Evolutionary conservation across 495 filamentous ascomycete species (phyloP).

Genomic region (Chaetomium tenue): DNA sequence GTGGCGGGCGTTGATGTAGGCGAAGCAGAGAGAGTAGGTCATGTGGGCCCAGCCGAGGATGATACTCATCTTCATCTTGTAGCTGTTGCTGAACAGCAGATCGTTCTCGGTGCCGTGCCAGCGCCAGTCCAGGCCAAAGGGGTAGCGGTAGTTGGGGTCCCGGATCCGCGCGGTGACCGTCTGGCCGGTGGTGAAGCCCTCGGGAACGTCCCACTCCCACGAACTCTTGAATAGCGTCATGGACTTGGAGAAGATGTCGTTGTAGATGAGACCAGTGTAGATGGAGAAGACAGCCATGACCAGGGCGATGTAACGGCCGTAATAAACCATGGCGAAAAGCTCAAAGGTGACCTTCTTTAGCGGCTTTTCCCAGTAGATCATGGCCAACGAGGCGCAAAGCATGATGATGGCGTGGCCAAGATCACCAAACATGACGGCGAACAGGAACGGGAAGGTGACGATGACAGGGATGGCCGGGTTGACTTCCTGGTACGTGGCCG

Average conservation of each 20-base stretch:
- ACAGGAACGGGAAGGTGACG: constrained; percentile 95
- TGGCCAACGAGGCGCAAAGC: constrained; percentile 71
- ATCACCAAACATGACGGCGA: constrained; percentile 99
- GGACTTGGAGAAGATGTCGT: constrained; percentile 93
- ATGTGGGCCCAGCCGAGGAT: constrained; percentile 95
- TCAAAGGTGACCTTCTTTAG: constrained; percentile 91
- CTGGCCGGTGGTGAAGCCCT: constrained; percentile 57
- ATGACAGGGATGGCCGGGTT: constrained; percentile 94
- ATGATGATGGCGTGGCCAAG: constrained; percentile 89
- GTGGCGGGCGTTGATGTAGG: constrained; percentile 87
- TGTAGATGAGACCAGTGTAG: constrained; percentile 96
- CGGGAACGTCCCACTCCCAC: constrained; percentile 75
- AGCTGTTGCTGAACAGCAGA: constrained; percentile 90
- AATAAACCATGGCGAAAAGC: constrained; percentile 96
- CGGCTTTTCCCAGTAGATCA: constrained; percentile 94
- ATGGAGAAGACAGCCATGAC: constrained; percentile 98
- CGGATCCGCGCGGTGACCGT: constrained; percentile 61
- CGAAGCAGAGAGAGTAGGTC: constrained; percentile 94
- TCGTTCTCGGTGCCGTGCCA: constrained; percentile 97
- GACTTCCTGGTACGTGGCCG: constrained; percentile 93
- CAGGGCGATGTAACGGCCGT: constrained; percentile 95
- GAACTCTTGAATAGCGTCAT: constrained; percentile 83
- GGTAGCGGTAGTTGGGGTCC: constrained; percentile 68
- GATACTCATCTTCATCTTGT: constrained; percentile 99
- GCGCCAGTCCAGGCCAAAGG: constrained; percentile 93